Percentiles rank a stretch among this genome's conserved stretches.
Conservation (phyloP, 352 stramenopile genomes). For the Aphanomyces invadans region DNA sequence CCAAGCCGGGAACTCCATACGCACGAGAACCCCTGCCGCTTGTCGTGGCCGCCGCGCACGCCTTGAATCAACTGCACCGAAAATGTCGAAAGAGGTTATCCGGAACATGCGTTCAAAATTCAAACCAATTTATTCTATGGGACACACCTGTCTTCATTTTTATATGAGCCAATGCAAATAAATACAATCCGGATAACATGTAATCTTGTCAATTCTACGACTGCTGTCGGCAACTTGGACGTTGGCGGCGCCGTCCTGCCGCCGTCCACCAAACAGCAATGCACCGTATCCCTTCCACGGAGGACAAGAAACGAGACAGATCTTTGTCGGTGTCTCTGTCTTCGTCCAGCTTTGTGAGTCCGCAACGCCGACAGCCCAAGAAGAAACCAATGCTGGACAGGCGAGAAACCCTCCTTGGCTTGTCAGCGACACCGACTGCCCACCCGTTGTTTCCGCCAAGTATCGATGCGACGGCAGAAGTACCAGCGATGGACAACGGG, state of each 20-base stretch:
- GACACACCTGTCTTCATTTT: no score
- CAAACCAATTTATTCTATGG: background rate
- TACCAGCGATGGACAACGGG: background rate
- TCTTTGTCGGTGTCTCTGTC: constrained; percentile 9
- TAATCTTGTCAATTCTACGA: background rate
- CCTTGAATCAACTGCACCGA: no score
- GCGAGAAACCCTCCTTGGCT: background rate
- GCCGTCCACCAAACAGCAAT: background rate
- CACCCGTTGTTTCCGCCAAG: background rate
- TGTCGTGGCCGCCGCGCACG: no score
- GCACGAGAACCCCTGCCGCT: no score
- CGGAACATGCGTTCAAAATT: background rate
- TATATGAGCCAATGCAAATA: no score
- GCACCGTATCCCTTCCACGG: constrained; percentile 2
- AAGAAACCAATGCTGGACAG: constrained; percentile 15
- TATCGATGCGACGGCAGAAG: background rate
- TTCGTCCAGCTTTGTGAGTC: constrained; percentile 16
- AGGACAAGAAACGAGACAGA: constrained; percentile 12
- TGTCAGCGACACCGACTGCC: background rate
- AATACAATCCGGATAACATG: background rate
- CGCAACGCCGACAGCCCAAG: constrained; percentile 7
- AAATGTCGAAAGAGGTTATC: no score
- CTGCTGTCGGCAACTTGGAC: background rate
- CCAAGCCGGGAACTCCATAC: no score
- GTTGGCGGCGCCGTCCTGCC: background rate